A percentile compares a stretch with the other conserved stretches of the same genome.
phyloP scores from a whole-genome alignment of 2,329 filamentous ascomycete species.

The Chrysosphaeria jannelii region DNA sequence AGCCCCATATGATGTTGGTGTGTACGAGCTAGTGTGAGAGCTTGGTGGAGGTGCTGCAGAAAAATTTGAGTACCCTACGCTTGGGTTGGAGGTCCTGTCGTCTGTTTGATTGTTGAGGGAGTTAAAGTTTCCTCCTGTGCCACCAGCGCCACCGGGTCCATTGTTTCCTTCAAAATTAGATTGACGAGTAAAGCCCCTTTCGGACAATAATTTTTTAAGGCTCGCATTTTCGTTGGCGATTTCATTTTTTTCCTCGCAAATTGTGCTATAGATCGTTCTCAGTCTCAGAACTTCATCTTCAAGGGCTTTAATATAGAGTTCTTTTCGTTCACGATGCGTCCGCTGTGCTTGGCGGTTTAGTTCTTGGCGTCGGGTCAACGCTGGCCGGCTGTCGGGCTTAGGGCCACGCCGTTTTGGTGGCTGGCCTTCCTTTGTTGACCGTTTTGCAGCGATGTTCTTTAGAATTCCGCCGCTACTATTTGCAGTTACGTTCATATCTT shows the following conservation, averaged over 20 bases:
- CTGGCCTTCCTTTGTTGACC: constrained; percentile 59
- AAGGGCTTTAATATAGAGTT: constrained; percentile 78
- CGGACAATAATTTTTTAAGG: too few species aligned
- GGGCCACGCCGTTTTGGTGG: constrained; percentile 71
- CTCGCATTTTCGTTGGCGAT: constrained; percentile 64
- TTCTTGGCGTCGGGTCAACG: constrained; percentile 72
- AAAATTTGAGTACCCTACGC: constrained; percentile 24
- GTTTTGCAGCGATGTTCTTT: constrained; percentile 42
- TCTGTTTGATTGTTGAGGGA: too few species aligned
- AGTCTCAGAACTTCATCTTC: constrained; percentile 75
- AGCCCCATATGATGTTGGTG: constrained; percentile 1
- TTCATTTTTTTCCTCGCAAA: constrained; percentile 45
- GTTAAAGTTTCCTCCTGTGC: too few species aligned
- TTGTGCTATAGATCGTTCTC: constrained; percentile 53
- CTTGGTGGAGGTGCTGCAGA: constrained; percentile 21
- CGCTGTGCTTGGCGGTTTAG: constrained; percentile 81
- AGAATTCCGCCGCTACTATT: too few species aligned
- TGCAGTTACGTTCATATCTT: too few species aligned
- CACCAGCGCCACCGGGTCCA: too few species aligned
- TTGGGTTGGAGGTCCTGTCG: constrained; percentile 16
- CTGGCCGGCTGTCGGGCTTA: constrained; percentile 88
- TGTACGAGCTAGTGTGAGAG: constrained; percentile 10
- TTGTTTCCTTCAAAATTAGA: too few species aligned
- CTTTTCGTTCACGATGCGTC: constrained; percentile 88
- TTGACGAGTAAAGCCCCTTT: too few species aligned